Evolutionary conservation across 495 filamentous ascomycete genomes (phyloP), one percentile per base, ranked within the genome.

Genomic region (Penicillium flavigenum): DNA sequence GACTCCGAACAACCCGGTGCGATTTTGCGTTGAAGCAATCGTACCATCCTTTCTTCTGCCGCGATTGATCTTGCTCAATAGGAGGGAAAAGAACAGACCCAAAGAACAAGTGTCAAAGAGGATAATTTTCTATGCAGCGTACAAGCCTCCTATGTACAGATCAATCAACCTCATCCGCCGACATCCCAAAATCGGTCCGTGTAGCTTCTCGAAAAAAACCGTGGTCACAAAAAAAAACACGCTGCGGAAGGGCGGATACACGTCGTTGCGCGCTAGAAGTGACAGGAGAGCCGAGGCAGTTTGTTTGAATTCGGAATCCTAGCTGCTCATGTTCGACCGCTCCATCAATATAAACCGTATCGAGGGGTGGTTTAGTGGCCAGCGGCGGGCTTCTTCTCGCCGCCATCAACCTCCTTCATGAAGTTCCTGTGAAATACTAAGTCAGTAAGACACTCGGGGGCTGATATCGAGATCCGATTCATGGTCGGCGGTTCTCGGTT

Each of bases 361-460:
- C 49, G 45, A 58, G 36, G 43, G 41, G 51, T 47, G 39, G 44
- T 71, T 71, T 86, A 88, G 72, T 87, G 84, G 27, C 46, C 46
- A 26, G 46, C 46, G 47, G 58, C 58, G 47, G 80, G 72, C 69
- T 84, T 83, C 76, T 89, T 89, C 73, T 86, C 83, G 56, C 86
- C 85, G 22, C 70, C 79, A 51, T 91, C 86, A 38, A 86, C 84
- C 48, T 86, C 80, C 66, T 88, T 88, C 63, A 94, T 62, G 73
- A 93, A 94, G 54, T 92, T 86, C 81, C 90, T 94, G 57, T 58
- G 26, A 6, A 16, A 20, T 16, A n/a, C 5, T 16, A 3, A 20
- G 54, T 68, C 51, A 68, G 63, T 34, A 54, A 14, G 17, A 6
- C 0, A 8, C 2, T 39, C 12, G n/a, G 11, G 24, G 3, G 26